Conservation (phyloP, 2,329 filamentous ascomycete genomes). For the Biscogniauxia mediterranea region DNA sequence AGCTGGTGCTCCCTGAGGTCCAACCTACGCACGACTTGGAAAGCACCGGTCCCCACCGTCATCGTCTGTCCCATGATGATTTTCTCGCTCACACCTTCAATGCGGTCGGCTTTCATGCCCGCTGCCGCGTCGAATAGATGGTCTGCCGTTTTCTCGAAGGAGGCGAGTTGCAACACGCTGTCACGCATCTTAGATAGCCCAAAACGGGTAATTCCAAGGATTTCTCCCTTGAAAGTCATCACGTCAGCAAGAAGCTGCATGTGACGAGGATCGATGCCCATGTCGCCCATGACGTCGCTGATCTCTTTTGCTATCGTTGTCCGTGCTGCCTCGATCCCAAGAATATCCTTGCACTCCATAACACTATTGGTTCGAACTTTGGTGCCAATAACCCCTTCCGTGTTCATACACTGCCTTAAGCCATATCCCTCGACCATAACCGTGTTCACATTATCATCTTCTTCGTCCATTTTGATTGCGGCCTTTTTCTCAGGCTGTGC, state of each 20-base stretch:
- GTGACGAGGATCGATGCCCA: conserved; percentile 95
- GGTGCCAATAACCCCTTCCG: conserved; percentile 81
- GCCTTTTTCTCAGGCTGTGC: conserved; percentile 40
- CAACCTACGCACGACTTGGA: conserved; percentile 80
- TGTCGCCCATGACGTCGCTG: conserved; percentile 81
- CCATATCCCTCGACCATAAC: conserved; percentile 96
- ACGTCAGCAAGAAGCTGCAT: conserved; percentile 97
- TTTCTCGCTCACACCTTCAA: conserved; percentile 92
- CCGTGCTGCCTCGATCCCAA: conserved; percentile 93
- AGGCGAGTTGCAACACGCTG: conserved; percentile 87
- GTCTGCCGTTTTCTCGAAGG: conserved; percentile 97
- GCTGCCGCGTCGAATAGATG: conserved; percentile 94
- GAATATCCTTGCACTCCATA: conserved; percentile 81
- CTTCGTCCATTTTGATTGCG: background rate
- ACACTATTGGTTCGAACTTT: conserved; percentile 78
- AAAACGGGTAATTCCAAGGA: conserved; percentile 94
- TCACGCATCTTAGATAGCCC: conserved; percentile 96
- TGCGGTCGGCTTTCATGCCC: conserved; percentile 85
- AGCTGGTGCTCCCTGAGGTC: conserved; percentile 63
- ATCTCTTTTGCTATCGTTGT: conserved; percentile 90
- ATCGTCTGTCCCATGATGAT: conserved; percentile 99
- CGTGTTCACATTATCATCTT: conserved; percentile 41
- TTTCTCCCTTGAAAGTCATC: conserved; percentile 98
- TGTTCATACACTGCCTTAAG: conserved; percentile 85
- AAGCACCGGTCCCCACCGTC: conserved; percentile 84